Base-by-base conservation (phyloP, 2,329 filamentous ascomycete genomes). In the Blastomyces gilchristii region DNA sequence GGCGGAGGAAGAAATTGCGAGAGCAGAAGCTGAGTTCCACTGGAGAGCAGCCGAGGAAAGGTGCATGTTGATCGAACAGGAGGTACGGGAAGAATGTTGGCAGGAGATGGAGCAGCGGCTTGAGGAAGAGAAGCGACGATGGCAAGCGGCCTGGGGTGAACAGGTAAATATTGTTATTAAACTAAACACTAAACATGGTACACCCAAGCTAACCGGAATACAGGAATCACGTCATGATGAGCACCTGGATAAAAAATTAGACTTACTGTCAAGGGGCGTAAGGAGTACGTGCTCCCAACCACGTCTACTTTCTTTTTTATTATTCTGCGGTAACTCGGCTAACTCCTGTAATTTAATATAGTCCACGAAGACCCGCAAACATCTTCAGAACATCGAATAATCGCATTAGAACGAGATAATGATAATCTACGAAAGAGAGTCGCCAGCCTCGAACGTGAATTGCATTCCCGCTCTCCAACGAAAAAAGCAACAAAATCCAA, bases 201-300 rank as follows among this genome's bases (percentile, higher is more conserved):
- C 25, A 16, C 4, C 11, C 22, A 41, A 43, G 16, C 56, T 58
- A 58, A 58, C 39, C 22, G 34, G 4, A 34, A 31, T 5, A 12
- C 54, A 77, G 74, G 71, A 78, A 62, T 91, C 95, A 69, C 84
- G 86, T 54, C 86, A 86, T 61, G 91, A 96, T 65, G 89, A 90
- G 72, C 90, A 95, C 74, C 83, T 94, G 71, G 92, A 97, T 73
- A 85, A 85, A 67, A 99, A 99, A 77, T 82, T 96, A 8, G 93
- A 91, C 64, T 82, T 91, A 28, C 77, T 89, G 43, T 82, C 85
- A 62, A 79, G 83, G 61, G 82, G 82, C 11, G 78, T 81, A 69
- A 76, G 74, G 66, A 78, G 75, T 74, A 78, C 73, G 71, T 67
- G 69, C 67, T 50, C 58, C 50, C 7, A 53, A n/a, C 39, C 25